Percentiles rank a stretch among this genome's conserved stretches.
phyloP scores from a whole-genome alignment of 2,329 filamentous ascomycete species.

The Stemphylium beticola region DNA sequence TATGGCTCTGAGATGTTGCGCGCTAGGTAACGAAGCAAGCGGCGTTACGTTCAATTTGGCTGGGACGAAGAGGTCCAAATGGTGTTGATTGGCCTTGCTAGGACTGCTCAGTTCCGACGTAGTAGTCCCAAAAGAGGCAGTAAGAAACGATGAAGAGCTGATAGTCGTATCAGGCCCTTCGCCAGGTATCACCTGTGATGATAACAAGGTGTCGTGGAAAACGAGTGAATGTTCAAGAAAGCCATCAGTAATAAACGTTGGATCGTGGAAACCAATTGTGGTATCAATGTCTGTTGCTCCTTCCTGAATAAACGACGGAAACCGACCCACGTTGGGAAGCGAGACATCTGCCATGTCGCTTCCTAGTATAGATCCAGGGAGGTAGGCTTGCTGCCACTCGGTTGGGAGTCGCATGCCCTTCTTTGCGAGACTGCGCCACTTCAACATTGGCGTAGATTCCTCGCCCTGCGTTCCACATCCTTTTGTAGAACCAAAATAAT shows the following conservation, averaged over 20 bases:
- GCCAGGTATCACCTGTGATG: slow-evolving; percentile 58
- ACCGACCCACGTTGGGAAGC: slow-evolving; percentile 23
- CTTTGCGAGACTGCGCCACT: slow-evolving; percentile 38
- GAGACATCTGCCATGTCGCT: slow-evolving; percentile 14
- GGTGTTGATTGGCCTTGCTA: slow-evolving; percentile 19
- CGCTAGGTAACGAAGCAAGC: slow-evolving; percentile 73
- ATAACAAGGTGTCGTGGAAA: slow-evolving; percentile 69
- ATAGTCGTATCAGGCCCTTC: slow-evolving; percentile 37
- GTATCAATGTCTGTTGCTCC: slow-evolving; percentile 35
- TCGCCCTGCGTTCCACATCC: background rate
- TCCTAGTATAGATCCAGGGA: slow-evolving; percentile 19
- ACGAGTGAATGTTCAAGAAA: slow-evolving; percentile 83
- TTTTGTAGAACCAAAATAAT: slow-evolving; percentile 39
- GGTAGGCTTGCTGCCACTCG: slow-evolving; percentile 43
- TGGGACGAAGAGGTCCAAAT: slow-evolving; percentile 22
- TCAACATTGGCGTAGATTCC: slow-evolving; percentile 21
- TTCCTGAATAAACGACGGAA: slow-evolving; percentile 17
- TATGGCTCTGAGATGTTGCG: slow-evolving; percentile 69
- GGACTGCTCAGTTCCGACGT: slow-evolving; percentile 30
- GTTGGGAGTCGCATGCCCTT: slow-evolving; percentile 28
- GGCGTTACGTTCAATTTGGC: slow-evolving; percentile 59
- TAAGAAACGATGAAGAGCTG: slow-evolving; percentile 45
- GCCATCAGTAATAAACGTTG: slow-evolving; percentile 21
- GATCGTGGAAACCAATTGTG: slow-evolving; percentile 26
- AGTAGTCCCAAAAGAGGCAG: slow-evolving; percentile 45